Conservation (phyloP, 148 eudicot genomes). For the Diospyros kaki region DNA sequence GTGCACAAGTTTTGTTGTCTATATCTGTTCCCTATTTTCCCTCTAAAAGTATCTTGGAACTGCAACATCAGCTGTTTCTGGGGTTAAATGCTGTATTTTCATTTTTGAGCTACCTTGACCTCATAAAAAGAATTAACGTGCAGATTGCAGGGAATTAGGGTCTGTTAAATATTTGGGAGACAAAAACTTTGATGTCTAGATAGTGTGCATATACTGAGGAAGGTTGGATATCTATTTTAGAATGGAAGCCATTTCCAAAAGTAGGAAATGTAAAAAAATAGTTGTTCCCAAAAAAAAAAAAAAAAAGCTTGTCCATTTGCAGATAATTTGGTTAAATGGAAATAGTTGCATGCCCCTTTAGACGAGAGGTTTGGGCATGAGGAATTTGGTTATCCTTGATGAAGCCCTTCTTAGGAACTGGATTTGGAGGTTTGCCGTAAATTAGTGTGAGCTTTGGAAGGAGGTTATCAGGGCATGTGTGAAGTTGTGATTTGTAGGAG, state of each 20-base stretch:
- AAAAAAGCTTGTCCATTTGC: too few relatives aligned
- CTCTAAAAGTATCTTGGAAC: not conserved
- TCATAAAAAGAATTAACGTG: not conserved
- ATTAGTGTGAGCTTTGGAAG: too few relatives aligned
- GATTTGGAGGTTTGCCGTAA: too few relatives aligned
- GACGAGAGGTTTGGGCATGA: too few relatives aligned
- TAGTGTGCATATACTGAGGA: not conserved
- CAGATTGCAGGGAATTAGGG: not conserved
- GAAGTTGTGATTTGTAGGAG: too few relatives aligned
- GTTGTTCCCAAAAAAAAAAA: too few relatives aligned
- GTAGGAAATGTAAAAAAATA: too few relatives aligned
- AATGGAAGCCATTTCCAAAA: not conserved
- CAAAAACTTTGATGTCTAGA: not conserved
- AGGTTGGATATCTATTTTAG: not conserved
- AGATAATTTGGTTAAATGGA: too few relatives aligned
- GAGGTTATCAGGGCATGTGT: too few relatives aligned
- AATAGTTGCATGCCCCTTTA: too few relatives aligned
- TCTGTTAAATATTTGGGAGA: not conserved
- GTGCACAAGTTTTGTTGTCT: not conserved
- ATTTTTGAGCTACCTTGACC: not conserved
- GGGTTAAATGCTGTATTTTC: not conserved
- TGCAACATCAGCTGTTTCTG: not conserved
- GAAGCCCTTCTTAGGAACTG: too few relatives aligned
- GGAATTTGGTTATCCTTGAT: too few relatives aligned
- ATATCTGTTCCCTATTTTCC: not conserved